Evolutionary conservation across 768 basidiomycete species (phyloP).

Genomic region (Harrya chromipes): DNA sequence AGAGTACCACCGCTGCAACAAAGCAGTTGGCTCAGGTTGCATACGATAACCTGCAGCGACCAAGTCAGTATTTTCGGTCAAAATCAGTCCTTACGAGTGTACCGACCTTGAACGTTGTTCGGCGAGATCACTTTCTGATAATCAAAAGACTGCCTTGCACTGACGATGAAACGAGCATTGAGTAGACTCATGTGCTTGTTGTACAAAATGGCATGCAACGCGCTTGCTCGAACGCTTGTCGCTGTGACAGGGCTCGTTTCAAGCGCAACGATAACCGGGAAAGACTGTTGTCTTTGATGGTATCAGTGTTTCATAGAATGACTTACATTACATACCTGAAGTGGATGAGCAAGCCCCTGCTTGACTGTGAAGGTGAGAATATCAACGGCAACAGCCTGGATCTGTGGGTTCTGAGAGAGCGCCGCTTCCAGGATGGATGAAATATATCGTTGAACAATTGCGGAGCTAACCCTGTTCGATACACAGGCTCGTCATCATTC

Average conservation of each 20-base stretch:
- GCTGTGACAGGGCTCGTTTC: slow-evolving; percentile 70
- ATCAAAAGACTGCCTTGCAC: slow-evolving; percentile 76
- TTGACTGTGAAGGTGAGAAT: slow-evolving; percentile 90
- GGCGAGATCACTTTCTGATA: slow-evolving; percentile 66
- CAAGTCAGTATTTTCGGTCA: neutral
- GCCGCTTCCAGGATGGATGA: slow-evolving; percentile 78
- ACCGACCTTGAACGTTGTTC: slow-evolving; percentile 53
- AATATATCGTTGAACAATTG: slow-evolving; percentile 91
- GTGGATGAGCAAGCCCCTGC: slow-evolving; percentile 92
- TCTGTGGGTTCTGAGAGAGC: slow-evolving; percentile 62
- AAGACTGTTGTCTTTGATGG: slow-evolving; percentile 51
- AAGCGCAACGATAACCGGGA: slow-evolving; percentile 89
- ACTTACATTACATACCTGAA: slow-evolving; percentile 57
- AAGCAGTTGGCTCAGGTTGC: slow-evolving; percentile 62
- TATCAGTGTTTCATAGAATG: neutral
- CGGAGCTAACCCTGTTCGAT: slow-evolving; percentile 77
- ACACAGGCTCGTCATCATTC: neutral
- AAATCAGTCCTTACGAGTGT: neutral
- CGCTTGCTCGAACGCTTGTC: slow-evolving; percentile 72
- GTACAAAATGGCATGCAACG: slow-evolving; percentile 79
- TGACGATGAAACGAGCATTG: slow-evolving; percentile 79
- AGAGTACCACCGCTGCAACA: slow-evolving; percentile 88
- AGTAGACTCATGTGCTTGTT: slow-evolving; percentile 87
- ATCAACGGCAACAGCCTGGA: slow-evolving; percentile 84
- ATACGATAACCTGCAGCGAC: slow-evolving; percentile 56